Evolutionary conservation across 2,329 filamentous ascomycete genomes (phyloP), one percentile per base, ranked within the genome.

Genomic region (Cyanodermella asteris): DNA sequence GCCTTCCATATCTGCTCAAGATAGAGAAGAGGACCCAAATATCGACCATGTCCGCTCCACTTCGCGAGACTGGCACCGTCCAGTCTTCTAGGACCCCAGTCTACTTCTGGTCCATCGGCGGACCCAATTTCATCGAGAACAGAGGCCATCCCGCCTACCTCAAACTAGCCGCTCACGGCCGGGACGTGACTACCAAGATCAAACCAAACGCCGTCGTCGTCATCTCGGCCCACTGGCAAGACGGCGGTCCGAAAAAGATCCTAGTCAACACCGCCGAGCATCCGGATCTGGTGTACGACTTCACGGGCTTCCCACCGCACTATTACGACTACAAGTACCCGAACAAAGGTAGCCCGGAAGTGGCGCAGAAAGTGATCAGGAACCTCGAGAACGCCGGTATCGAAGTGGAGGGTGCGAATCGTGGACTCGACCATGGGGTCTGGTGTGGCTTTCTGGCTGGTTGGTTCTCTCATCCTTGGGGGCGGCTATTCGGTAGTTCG

Each of bases 161-260:
- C 4, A 52, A 71, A 27, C 60, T 81, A 4, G 60, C 70, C 35
- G 43, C 55, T 13, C 68, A 78, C 26, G 74, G 74, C 20, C 54
- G 45, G 6, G 72, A 80, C 38, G 77, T 81, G 40, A 77, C 71
- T 1, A 52, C 61, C 15, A 62, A 65, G 32, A 64, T 78, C 21
- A 71, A 69, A 37, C 74, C 74, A 2, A 69, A 64, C 32, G 75
- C 72, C 2, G 59, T 81, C 10, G 65, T 81, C 1, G 69, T 80
- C 14, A 72, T 82, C 41, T 78, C 73, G 1, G 75, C 72, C 1
- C 74, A 82, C 45, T 81, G 75, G 74, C 68, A 76, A 47, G 66
- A 59, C 5, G 26, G 39, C 2, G 27, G 39, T 2, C 46, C 47
- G 19, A 50, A 59, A 36, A 55, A 50, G 4, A 60, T 78, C 32